Percentiles rank a stretch among this genome's conserved stretches.
Conservation (phyloP, 129 eudicot species). For the Erigeron canadensis region DNA sequence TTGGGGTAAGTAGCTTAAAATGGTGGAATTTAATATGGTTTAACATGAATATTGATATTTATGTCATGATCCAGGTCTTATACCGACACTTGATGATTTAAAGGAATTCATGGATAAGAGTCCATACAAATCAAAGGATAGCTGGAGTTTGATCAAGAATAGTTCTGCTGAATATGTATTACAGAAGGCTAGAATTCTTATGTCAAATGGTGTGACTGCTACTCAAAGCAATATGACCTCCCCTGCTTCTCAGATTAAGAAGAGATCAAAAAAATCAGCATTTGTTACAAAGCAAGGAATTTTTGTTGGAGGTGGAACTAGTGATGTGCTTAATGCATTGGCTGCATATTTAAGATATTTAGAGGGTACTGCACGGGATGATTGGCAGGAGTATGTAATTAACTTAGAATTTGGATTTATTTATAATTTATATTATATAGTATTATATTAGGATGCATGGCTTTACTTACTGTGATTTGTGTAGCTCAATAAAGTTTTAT, state of each 20-base stretch:
- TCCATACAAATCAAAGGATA: constrained; percentile 31
- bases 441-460: constrained; percentile 7
- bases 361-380: constrained; percentile 84
- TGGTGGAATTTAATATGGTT: constrained; percentile 16
- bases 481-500: constrained; percentile 1
- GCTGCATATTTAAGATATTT: constrained; percentile 81
- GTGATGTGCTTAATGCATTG: constrained; percentile 65
- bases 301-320: constrained; percentile 81
- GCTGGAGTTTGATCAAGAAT: constrained; percentile 50
- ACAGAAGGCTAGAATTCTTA: constrained; percentile 34
- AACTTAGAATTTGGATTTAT: background rate
- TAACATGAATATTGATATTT: constrained; percentile 22
- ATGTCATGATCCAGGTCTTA: constrained; percentile 53
- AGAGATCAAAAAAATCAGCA: constrained; percentile 48
- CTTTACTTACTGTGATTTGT: constrained; percentile 6
- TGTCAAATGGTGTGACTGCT: constrained; percentile 25
- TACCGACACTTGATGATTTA: constrained; percentile 68
- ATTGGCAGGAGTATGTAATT: constrained; percentile 85
- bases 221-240: constrained; percentile 29
- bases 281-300: constrained; percentile 59
- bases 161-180: constrained; percentile 50
- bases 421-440: too few relatives aligned
- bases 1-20: constrained; percentile 58
- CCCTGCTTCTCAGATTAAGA: constrained; percentile 23
- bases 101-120: constrained; percentile 40